A percentile compares a stretch with the other conserved stretches of the same genome.
Evolutionary conservation across 2,329 filamentous ascomycete genomes (phyloP).

Genomic region (Hypocrella siamensis): DNA sequence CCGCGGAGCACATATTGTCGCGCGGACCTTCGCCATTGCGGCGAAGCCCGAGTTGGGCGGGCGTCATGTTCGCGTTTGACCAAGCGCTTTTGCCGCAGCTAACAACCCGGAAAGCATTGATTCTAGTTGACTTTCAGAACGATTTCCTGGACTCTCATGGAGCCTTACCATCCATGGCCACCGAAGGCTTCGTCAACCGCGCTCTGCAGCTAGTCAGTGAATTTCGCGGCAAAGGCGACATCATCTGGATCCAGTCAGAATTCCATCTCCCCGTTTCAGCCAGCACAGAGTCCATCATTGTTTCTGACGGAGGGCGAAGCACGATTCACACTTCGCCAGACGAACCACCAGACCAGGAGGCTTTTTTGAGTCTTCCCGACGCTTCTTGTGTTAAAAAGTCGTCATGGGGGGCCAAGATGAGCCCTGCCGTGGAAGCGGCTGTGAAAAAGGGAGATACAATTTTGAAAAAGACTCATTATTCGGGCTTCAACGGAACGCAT

Average conservation of each 20-base stretch:
- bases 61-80: slow-evolving; percentile 40
- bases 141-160: slow-evolving; percentile 64
- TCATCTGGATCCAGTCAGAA: slow-evolving; percentile 75
- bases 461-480: slow-evolving; percentile 66
- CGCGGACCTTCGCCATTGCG: too few species aligned
- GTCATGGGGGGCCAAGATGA: slow-evolving; percentile 29
- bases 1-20: too few species aligned
- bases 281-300: slow-evolving; percentile 35
- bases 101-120: slow-evolving; percentile 50
- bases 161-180: slow-evolving; percentile 48
- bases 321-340: neutral
- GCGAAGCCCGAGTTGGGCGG: too few species aligned
- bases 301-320: slow-evolving; percentile 16
- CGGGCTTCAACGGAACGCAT: slow-evolving; percentile 62
- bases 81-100: slow-evolving; percentile 38
- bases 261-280: slow-evolving; percentile 48
- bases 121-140: slow-evolving; percentile 79
- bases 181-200: slow-evolving; percentile 49
- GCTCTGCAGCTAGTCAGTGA: slow-evolving; percentile 49
- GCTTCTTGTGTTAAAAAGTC: slow-evolving; percentile 27
- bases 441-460: slow-evolving; percentile 33
- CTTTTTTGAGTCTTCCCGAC: slow-evolving; percentile 27
- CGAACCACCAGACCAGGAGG: slow-evolving; percentile 19
- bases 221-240: slow-evolving; percentile 55
- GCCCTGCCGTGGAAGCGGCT: slow-evolving; percentile 22